phyloP scores from a whole-genome alignment of 176 grass and related monocot species.

The Tuctoria greenei region DNA sequence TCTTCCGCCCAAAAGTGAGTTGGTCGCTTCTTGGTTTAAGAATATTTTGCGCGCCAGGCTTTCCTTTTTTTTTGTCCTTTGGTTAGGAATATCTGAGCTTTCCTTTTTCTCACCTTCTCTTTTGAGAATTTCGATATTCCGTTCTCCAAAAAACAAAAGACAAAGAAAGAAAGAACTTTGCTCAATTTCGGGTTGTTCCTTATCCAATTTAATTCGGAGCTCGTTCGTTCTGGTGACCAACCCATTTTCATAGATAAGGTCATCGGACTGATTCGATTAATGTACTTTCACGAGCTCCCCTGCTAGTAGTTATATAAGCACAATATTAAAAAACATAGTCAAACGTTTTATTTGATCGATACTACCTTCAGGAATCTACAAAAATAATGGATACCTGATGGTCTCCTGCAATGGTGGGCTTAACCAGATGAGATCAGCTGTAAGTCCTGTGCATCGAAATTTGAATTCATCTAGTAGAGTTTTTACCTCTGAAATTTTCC shows the following conservation, averaged over 20 bases:
- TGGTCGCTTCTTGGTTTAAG: conserved; percentile 1
- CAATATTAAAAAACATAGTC: background rate
- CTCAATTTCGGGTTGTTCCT: too few relatives aligned
- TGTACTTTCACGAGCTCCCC: background rate
- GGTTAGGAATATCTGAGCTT: too few relatives aligned
- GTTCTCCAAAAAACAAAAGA: background rate
- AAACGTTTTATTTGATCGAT: background rate
- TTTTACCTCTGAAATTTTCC: background rate
- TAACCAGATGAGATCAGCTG: conserved; percentile 95
- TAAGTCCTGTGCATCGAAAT: conserved; percentile 38
- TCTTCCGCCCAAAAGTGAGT: conserved; percentile 84
- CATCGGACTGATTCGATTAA: too few relatives aligned
- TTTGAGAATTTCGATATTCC: background rate
- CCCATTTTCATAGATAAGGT: too few relatives aligned
- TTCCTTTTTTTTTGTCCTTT: conserved; percentile 29
- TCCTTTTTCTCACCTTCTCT: background rate
- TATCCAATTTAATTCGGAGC: too few relatives aligned
- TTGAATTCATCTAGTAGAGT: background rate
- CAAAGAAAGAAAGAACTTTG: background rate
- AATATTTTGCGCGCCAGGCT: conserved; percentile 21
- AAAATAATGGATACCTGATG: conserved; percentile 94
- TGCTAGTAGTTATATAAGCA: background rate
- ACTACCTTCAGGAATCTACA: conserved; percentile 70
- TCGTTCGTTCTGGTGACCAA: too few relatives aligned
- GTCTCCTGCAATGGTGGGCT: conserved; percentile 96